Evolutionary conservation across 2,329 filamentous ascomycete genomes (phyloP).

Genomic region (Fusarium stilboides): DNA sequence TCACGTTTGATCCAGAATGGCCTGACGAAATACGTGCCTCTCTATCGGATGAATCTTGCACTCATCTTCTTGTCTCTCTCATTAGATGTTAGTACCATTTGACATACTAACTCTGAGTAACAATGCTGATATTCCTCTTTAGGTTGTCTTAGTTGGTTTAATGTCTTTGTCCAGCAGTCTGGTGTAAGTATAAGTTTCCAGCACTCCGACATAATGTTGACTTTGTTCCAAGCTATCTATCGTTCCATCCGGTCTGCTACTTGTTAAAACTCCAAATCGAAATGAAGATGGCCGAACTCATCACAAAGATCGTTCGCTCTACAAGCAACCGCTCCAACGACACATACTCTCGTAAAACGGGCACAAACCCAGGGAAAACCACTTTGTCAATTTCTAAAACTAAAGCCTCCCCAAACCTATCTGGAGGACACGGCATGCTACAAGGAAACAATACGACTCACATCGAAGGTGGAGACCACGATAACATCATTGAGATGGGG

Average conservation of each 20-base stretch:
- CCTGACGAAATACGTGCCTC: constrained; percentile 63
- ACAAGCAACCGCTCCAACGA: constrained; percentile 11
- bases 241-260: constrained; percentile 63
- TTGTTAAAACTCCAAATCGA: constrained; percentile 66
- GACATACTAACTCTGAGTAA: accelerated
- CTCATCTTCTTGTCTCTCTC: constrained; percentile 49
- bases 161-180: constrained; percentile 49
- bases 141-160: constrained; percentile 47
- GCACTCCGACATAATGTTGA: background rate
- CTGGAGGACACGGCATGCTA: constrained; percentile 2
- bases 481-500: constrained; percentile 21
- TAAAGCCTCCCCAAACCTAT: background rate
- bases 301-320: constrained; percentile 54
- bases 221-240: constrained; percentile 40
- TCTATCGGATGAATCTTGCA: constrained; percentile 55
- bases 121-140: background rate
- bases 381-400: background rate
- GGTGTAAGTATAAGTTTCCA: constrained; percentile 36
- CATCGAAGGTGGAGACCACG: constrained; percentile 25
- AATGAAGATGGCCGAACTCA: constrained; percentile 66
- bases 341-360: constrained; percentile 26
- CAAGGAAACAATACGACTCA: constrained; percentile 5
- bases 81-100: constrained; percentile 39
- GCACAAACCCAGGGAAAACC: background rate
- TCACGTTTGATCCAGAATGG: constrained; percentile 62